Conservation (phyloP, 2,329 filamentous ascomycete genomes). For the Helotiales sp. region DNA sequence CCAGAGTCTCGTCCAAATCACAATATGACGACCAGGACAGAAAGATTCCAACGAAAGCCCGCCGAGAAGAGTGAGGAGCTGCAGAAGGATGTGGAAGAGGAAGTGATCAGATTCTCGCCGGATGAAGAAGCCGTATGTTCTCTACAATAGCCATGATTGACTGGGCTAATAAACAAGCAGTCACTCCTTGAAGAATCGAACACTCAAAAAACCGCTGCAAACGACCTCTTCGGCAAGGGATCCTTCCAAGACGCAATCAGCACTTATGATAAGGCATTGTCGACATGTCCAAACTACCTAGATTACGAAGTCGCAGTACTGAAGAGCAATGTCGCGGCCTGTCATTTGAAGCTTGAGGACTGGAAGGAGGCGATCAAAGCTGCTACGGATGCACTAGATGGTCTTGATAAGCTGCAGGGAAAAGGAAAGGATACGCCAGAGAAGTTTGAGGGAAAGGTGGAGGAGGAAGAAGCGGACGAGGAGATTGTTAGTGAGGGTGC, state of each 20-base stretch:
- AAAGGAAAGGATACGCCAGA: slow-evolving; percentile 25
- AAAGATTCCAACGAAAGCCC: slow-evolving; percentile 33
- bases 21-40: slow-evolving; percentile 34
- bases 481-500: slow-evolving; percentile 63
- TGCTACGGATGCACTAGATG: slow-evolving; percentile 71
- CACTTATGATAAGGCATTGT: slow-evolving; percentile 78
- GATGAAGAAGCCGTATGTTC: slow-evolving; percentile 44
- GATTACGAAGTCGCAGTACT: slow-evolving; percentile 88
- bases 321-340: slow-evolving; percentile 85
- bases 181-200: slow-evolving; percentile 71
- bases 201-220: slow-evolving; percentile 72
- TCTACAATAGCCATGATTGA: neutral
- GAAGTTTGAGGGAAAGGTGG: slow-evolving; percentile 31
- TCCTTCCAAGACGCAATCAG: slow-evolving; percentile 77
- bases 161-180: slow-evolving; percentile 39
- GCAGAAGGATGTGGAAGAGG: slow-evolving; percentile 22
- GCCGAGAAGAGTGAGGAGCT: slow-evolving; percentile 15
- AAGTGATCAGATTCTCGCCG: slow-evolving; percentile 39
- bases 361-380: slow-evolving; percentile 81
- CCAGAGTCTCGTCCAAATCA: slow-evolving; percentile 1
- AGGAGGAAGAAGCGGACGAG: slow-evolving; percentile 51
- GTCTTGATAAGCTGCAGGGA: slow-evolving; percentile 61
- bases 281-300: slow-evolving; percentile 78
- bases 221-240: slow-evolving; percentile 71
- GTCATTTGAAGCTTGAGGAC: slow-evolving; percentile 78